Conservation (phyloP, 140 eudicot species). For the Oenanthe javanica region DNA sequence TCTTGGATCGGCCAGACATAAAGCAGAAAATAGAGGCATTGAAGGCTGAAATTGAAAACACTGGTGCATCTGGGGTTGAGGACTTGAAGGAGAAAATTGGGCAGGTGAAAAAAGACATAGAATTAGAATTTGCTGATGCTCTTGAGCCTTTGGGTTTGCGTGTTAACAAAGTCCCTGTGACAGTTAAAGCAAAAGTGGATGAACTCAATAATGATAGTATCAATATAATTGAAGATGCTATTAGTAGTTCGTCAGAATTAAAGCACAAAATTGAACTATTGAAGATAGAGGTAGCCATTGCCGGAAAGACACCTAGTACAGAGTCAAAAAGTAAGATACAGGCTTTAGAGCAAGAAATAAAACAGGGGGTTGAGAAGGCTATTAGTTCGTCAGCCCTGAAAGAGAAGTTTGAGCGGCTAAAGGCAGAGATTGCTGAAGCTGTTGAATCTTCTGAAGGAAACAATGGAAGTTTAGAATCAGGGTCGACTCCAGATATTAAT, state of each 20-base stretch:
- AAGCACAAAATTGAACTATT: slow-evolving; percentile 46
- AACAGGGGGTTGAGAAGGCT: slow-evolving; percentile 47
- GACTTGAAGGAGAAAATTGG: slow-evolving; percentile 40
- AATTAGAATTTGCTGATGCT: slow-evolving; percentile 39
- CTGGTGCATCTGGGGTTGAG: slow-evolving; percentile 12
- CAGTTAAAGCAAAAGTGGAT: slow-evolving; percentile 32
- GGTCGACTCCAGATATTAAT: slow-evolving; percentile 5
- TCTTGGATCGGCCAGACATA: slow-evolving; percentile 27
- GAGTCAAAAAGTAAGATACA: slow-evolving; percentile 55
- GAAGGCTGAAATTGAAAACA: slow-evolving; percentile 22
- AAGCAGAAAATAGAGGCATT: slow-evolving; percentile 26
- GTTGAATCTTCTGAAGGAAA: slow-evolving; percentile 32
- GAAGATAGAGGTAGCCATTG: slow-evolving; percentile 42
- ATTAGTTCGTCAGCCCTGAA: slow-evolving; percentile 34
- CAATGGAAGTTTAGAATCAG: slow-evolving; percentile 29
- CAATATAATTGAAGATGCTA: slow-evolving; percentile 39
- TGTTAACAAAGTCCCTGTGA: slow-evolving; percentile 27
- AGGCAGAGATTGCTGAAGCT: slow-evolving; percentile 37
- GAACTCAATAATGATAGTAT: slow-evolving; percentile 41
- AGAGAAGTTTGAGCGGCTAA: slow-evolving; percentile 48
- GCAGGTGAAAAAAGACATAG: slow-evolving; percentile 42
- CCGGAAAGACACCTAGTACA: slow-evolving; percentile 40
- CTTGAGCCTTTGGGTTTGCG: slow-evolving; percentile 50
- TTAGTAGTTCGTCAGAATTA: slow-evolving; percentile 47
- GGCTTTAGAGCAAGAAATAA: slow-evolving; percentile 49